phyloP scores from a whole-genome alignment of 345 rosid genomes.

The Syzygium aromaticum region DNA sequence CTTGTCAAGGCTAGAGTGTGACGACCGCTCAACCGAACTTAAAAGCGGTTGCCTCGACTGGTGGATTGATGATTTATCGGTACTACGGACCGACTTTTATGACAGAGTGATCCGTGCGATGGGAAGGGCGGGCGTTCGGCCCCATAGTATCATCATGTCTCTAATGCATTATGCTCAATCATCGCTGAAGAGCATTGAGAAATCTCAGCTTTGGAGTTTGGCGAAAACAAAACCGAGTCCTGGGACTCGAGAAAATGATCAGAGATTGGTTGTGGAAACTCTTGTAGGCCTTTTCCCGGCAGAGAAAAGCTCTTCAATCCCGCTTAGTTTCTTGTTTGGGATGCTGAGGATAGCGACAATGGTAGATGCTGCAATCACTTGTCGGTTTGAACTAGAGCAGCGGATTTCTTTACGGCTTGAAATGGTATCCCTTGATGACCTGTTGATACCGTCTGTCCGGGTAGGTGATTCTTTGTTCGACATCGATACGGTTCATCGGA shows the following conservation, averaged over 20 bases:
- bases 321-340: slow-evolving; percentile 72
- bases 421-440: slow-evolving; percentile 58
- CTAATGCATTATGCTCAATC: slow-evolving; percentile 73
- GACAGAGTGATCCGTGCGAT: slow-evolving; percentile 45
- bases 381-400: slow-evolving; percentile 63
- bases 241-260: slow-evolving; percentile 24
- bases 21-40: slow-evolving; percentile 38
- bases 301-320: slow-evolving; percentile 32
- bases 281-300: slow-evolving; percentile 54
- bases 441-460: slow-evolving; percentile 67
- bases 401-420: slow-evolving; percentile 57
- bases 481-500: slow-evolving; percentile 62
- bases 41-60: slow-evolving; percentile 49
- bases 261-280: slow-evolving; percentile 52
- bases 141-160: slow-evolving; percentile 50
- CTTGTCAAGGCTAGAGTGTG: slow-evolving; percentile 40
- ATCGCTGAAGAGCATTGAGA: slow-evolving; percentile 49
- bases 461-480: slow-evolving; percentile 65
- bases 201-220: slow-evolving; percentile 40
- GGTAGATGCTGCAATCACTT: slow-evolving; percentile 36
- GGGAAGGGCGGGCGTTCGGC: slow-evolving; percentile 47
- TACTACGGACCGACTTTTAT: slow-evolving; percentile 48
- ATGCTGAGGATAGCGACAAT: slow-evolving; percentile 56
- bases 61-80: slow-evolving; percentile 82
- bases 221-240: slow-evolving; percentile 28